Base-by-base conservation (phyloP, 495 filamentous ascomycete genomes). In the Chaetomidium leptoderma region DNA sequence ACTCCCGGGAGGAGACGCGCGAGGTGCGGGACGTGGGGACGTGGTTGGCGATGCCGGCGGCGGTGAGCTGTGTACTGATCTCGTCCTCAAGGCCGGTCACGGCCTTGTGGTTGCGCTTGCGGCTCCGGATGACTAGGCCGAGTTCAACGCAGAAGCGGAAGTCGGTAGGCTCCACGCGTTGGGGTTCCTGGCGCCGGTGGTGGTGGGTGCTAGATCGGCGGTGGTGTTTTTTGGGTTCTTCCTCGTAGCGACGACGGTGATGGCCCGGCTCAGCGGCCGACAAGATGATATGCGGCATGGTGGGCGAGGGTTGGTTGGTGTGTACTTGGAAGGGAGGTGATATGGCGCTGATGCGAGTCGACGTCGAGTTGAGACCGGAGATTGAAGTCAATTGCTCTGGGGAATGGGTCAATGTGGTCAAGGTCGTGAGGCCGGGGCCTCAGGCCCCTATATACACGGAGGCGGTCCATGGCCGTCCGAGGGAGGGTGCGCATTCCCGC, bases 81-180 rank as follows among this genome's bases (percentile, higher is more conserved):
- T 70, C 67, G n/a, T 61, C 55, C 19, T 57, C 49, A 26, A 70
- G 66, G 24, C 36, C 50, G 17, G 19, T 24, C 0, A 48, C 44
- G 27, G 21, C 43, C 19, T 52, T 59, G 55, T 70, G 66, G n/a
- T 63, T 42, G 24, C 49, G 55, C n/a, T 48, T 42, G 8, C 67
- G 63, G 59, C 66, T 68, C 36, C 67, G 61, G 27, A 68, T 36
- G 50, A 66, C 55, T 16, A 70, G 57, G 55, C 59, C 59, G 14
- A 70, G 50, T 27, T 66, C 67, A 57, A 64, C 52, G 40, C 61
- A 64, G 52, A 70, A 63, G 46, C 58, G 62, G 63, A 70, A 68
- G 37, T 70, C 63, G 2, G 63, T 63, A 6, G 39, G 6, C 2
- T 35, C 26, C 5, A 56, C 32, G 19, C 51, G 26, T 26, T 40